Base-by-base conservation (phyloP, 768 basidiomycete species). In the Russula brevipes region DNA sequence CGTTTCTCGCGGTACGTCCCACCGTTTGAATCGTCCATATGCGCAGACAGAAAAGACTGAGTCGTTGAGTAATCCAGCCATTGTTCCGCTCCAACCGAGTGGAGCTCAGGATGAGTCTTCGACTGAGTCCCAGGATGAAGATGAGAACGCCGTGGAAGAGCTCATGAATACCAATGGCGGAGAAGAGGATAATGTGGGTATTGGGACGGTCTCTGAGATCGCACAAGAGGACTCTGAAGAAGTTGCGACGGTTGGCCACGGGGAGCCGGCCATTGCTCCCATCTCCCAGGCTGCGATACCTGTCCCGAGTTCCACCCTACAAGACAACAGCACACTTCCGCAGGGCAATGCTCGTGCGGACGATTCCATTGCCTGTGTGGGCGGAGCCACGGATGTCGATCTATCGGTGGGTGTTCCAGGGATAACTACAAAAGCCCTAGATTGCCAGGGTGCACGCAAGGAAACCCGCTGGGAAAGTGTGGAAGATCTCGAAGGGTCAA, bases 141-240 rank as follows among this genome's bases (percentile, higher is more conserved):
- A 52, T 14, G 58, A 59, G 30, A 44, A 59, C 4, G 50, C 50
- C 14, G 58, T 59, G 58, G 58, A 59, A 39, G 41, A 59, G 24
- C 58, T 59, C n/a, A 59, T 59, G 58, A 12, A 59, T 35, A 30
- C 17, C 12, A 39, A 52, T 5, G 46, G 12, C 1, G 38, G 39
- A 30, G 58, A 59, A 12, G 39, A 41, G 24, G n/a, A 52, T 24
- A 51, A 14, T 24, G 17, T n/a, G 8, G 49, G 47, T 16, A 12
- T 51, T 24, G 33, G 33, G 19, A 33, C 9, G 4, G 24, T 17
- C 31, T 31, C 19, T 33, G 24, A 19, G 41, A 45, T 14, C 24
- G 35, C 33, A 46, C 55, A 35, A 14, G 31, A 11, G 17, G 24
- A 39, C 16, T 14, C 54, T 30, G 14, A 16, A 30, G 54, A 9